Percentiles rank a stretch among this genome's conserved stretches.
Evolutionary conservation across 345 rosid genomes (phyloP).

Genomic region (Sisymbrium irio): DNA sequence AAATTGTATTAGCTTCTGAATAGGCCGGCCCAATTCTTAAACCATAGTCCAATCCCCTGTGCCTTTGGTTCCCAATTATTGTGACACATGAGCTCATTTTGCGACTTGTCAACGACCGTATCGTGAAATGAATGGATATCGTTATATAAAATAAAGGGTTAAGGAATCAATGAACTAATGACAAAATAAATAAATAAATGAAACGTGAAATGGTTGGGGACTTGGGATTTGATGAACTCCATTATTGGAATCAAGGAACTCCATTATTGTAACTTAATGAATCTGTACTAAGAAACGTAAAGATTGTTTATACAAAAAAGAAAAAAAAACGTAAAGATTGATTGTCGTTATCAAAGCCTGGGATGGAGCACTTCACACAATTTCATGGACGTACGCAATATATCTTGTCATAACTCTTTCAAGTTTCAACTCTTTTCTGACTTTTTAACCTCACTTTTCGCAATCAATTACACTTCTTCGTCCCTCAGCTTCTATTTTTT

Average conservation of each 20-base stretch:
- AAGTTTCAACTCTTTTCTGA: constrained; percentile 5
- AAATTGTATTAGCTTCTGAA: background rate
- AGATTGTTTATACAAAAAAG: too few species aligned
- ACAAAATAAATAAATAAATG: background rate
- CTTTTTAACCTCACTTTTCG: constrained; percentile 14
- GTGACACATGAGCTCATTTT: background rate
- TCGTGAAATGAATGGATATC: too few species aligned
- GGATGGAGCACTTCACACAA: constrained; percentile 8
- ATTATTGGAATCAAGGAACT: background rate
- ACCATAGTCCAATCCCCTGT: background rate
- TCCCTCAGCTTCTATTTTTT: background rate
- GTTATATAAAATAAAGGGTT: too few species aligned
- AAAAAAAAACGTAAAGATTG: constrained; percentile 3
- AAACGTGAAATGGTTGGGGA: background rate
- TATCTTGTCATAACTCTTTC: constrained; percentile 1
- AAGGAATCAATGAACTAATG: background rate
- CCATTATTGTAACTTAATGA: background rate
- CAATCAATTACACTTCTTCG: background rate
- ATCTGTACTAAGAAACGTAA: constrained; percentile 9
- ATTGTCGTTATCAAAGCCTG: constrained; percentile 6
- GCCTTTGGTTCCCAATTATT: background rate
- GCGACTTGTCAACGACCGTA: too few species aligned
- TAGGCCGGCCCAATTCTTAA: constrained; percentile 5
- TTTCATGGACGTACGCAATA: constrained; percentile 19
- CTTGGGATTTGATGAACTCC: background rate